Percentiles rank a stretch among this genome's conserved stretches.
These are phyloP conservation scores for Penicillium parvum DNA, from an alignment of 495 filamentous ascomycete species.

Conservation along the genomic window DNA sequence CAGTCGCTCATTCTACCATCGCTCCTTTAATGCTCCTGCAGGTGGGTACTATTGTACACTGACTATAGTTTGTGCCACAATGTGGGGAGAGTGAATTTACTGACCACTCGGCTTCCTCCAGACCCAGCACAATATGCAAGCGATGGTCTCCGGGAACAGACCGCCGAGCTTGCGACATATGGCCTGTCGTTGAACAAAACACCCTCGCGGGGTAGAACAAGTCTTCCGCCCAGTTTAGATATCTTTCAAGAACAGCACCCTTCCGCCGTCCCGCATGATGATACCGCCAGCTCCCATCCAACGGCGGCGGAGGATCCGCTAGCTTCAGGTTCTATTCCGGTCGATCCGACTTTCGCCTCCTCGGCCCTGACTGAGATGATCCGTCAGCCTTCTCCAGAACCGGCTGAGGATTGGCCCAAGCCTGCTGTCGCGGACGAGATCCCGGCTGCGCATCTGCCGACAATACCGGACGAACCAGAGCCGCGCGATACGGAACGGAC, in stretches of 20 bases:
- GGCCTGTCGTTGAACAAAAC: slow-evolving; percentile 57
- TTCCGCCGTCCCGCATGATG: slow-evolving; percentile 13
- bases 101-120: slow-evolving; percentile 34
- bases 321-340: slow-evolving; percentile 6
- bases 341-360: slow-evolving; percentile 12
- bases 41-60: slow-evolving; percentile 44
- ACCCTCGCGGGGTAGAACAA: slow-evolving; percentile 32
- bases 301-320: slow-evolving; percentile 7
- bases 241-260: slow-evolving; percentile 25
- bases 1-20: slow-evolving; percentile 73
- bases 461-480: slow-evolving; percentile 17
- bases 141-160: slow-evolving; percentile 79
- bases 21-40: slow-evolving; percentile 59
- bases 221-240: slow-evolving; percentile 33
- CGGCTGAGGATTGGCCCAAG: slow-evolving; percentile 21
- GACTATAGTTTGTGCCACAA: no score
- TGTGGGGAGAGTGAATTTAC: slow-evolving; percentile 12
- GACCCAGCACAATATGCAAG: slow-evolving; percentile 70
- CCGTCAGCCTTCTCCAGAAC: slow-evolving; percentile 44
- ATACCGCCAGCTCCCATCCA: slow-evolving; percentile 10
- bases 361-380: slow-evolving; percentile 65
- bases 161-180: slow-evolving; percentile 82
- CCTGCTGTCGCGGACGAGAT: slow-evolving; percentile 13
- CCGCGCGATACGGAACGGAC: slow-evolving; percentile 37
- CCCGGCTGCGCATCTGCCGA: slow-evolving; percentile 16